Evolutionary conservation across 2,329 filamentous ascomycete species (phyloP).

Genomic region (Stemphylium beticola): DNA sequence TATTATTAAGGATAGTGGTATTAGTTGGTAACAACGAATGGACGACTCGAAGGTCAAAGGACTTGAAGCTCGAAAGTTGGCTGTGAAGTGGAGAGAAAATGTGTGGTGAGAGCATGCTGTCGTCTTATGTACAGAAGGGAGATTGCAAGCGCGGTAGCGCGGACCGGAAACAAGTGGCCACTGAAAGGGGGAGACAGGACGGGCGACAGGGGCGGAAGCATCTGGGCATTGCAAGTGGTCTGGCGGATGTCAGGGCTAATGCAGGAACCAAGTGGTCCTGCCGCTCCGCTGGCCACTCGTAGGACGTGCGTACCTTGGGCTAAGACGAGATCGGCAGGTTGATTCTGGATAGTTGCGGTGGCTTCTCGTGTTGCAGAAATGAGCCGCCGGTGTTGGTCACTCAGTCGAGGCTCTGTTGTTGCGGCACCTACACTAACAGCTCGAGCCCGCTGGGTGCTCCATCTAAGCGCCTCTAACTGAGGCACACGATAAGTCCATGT

Average conservation of each 20-base stretch:
- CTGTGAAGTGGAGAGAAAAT: constrained; percentile 44
- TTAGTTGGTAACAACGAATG: constrained; percentile 51
- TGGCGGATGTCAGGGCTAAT: constrained; percentile 39
- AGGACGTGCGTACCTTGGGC: constrained; percentile 30
- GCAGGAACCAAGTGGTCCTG: constrained; percentile 45
- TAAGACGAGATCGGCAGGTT: constrained; percentile 39
- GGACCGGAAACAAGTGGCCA: constrained; percentile 42
- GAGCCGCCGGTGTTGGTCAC: constrained; percentile 29
- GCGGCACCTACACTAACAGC: constrained; percentile 16
- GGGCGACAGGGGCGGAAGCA: constrained; percentile 35
- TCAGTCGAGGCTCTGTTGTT: constrained; percentile 33
- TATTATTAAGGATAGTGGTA: constrained; percentile 48
- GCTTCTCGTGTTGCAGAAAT: constrained; percentile 45
- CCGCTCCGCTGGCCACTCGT: constrained; percentile 35
- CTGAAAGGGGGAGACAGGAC: constrained; percentile 37
- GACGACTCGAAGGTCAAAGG: constrained; percentile 51
- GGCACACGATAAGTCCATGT: constrained; percentile 12
- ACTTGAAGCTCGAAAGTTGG: constrained; percentile 47
- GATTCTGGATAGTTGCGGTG: constrained; percentile 29
- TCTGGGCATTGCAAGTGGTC: constrained; percentile 39
- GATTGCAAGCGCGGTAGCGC: constrained; percentile 47
- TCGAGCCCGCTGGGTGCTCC: constrained; percentile 33
- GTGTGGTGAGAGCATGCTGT: constrained; percentile 21
- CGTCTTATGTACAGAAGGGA: constrained; percentile 47
- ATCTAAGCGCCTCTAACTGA: constrained; percentile 19